Evolutionary conservation across 2,329 filamentous ascomycete species (phyloP), one percentile per base, ranked within the genome.

Genomic region (Thermothelomyces thermophilus): DNA sequence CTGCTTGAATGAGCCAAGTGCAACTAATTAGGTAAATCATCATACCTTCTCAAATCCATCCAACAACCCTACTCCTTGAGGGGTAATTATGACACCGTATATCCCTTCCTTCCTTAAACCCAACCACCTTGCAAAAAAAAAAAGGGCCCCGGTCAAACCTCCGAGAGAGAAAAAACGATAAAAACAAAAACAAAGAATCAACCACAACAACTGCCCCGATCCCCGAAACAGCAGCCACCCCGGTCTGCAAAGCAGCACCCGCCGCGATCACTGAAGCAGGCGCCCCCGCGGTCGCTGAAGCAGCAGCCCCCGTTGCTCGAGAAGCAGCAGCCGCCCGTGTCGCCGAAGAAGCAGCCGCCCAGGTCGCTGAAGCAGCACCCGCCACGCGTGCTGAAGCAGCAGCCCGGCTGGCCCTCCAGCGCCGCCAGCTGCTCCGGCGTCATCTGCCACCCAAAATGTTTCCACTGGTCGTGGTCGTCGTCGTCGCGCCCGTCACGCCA

Each of bases 321-420:
- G 37, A 54, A 59, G 24, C 49, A 59, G 41, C 53, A 57, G 2
- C 45, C 57, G 14, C 53, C 55, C 20, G 41, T 41, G 14, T 46
- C 22, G 33, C 48, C 52, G 44, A 53, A 57, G 45, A 53, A 60
- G 40, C 52, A 58, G 13, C 52, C 58, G 13, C 54, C 58, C 33
- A 30, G 49, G 6, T 43, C 13, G 17, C 48, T 51, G 41, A 49
- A 58, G 34, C 58, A 60, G 53, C 53, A 56, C 5, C 58, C 58
- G 2, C 52, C 52, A 16, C 40, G 35, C 22, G 34, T 39, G 36
- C 44, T 48, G 24, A 17, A 41, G 41, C 48, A 54, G 44, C 52
- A 53, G 5, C 52, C 52, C 7, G 48, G 28, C 19, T 13, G 9
- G 3, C 11, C 14, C 24, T 51, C 44, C 2, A 48, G 43, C 20